phyloP scores from a whole-genome alignment of 257 asterid genomes.

The Ocimum tenuiflorum region DNA sequence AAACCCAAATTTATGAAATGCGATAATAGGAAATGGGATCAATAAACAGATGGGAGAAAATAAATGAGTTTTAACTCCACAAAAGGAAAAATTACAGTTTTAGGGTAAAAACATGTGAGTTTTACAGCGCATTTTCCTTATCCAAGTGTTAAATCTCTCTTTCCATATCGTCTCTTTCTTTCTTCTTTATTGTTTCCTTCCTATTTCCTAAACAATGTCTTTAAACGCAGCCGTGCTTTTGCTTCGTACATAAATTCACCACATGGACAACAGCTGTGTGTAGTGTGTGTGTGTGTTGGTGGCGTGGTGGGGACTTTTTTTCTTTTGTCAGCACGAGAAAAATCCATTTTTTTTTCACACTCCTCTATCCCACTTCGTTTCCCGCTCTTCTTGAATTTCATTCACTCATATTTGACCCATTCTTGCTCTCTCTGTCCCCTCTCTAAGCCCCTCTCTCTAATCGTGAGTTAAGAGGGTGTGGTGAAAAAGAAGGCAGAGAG shows the following conservation, averaged over 20 bases:
- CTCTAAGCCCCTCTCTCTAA: neutral
- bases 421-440: neutral
- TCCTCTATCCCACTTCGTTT: slow-evolving; percentile 31
- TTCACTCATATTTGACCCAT: slow-evolving; percentile 31
- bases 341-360: slow-evolving; percentile 24
- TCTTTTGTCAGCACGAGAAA: slow-evolving; percentile 58
- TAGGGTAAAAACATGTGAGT: neutral
- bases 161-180: neutral
- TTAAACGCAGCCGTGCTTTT: slow-evolving; percentile 8
- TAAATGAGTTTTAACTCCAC: neutral
- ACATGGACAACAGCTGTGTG: slow-evolving; percentile 30
- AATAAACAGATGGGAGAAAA: neutral
- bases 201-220: slow-evolving; percentile 8
- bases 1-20: too few relatives aligned
- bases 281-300: slow-evolving; percentile 34
- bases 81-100: neutral
- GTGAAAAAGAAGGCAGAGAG: neutral
- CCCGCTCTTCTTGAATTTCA: slow-evolving; percentile 78
- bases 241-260: slow-evolving; percentile 18
- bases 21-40: too few relatives aligned
- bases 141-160: too few relatives aligned
- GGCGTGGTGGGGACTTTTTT: slow-evolving; percentile 24
- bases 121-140: neutral
- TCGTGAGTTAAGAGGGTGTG: slow-evolving; percentile 24
- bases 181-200: slow-evolving; percentile 14